Evolutionary conservation across 495 filamentous ascomycete genomes (phyloP), one percentile per base, ranked within the genome.

Genomic region (Podospora conica): DNA sequence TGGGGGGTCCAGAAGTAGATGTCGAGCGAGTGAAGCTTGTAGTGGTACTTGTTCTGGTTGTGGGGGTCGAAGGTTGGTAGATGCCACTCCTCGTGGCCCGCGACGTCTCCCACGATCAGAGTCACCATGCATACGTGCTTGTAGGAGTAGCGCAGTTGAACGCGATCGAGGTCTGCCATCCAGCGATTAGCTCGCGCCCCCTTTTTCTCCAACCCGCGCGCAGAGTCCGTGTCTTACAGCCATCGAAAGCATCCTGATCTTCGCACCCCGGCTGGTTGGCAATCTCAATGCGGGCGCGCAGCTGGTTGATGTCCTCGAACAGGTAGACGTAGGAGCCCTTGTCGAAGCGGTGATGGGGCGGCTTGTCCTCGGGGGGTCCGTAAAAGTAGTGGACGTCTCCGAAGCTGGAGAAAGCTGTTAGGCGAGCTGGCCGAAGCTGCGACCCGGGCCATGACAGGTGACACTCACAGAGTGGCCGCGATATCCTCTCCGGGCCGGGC

Each of bases 321-420:
- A 97, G 78, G 74, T 96, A 97, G 53, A 97, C 80, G 70, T 96
- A 96, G 15, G 91, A 96, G 58, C 86, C 86, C 72, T 93, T 93
- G 73, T 93, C 90, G 76, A 97, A 97, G 25, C 92, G 87, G 76
- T 96, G 91, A 72, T 93, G 89, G 27, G 84, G 82, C 11, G 91
- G 91, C 60, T 86, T 89, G 23, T 83, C 80, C 2, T 85, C 84
- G 3, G 92, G 90, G 20, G 84, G 81, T 10, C 87, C 83, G 78
- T 96, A 96, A 74, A 88, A 96, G 76, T 94, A 97, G 77, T 96
- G 93, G 55, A 96, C 81, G 74, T 97, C 93, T 21, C 87, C 91
- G 73, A 92, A 96, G 71, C 93, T 97, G 76, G 54, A 28, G 23
- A 10, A 11, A 20, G 20, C 25, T 56, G 69, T 73, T 61, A 74